Conservation (phyloP, 768 basidiomycete species). For the Hemileccinum rubropunctum region DNA sequence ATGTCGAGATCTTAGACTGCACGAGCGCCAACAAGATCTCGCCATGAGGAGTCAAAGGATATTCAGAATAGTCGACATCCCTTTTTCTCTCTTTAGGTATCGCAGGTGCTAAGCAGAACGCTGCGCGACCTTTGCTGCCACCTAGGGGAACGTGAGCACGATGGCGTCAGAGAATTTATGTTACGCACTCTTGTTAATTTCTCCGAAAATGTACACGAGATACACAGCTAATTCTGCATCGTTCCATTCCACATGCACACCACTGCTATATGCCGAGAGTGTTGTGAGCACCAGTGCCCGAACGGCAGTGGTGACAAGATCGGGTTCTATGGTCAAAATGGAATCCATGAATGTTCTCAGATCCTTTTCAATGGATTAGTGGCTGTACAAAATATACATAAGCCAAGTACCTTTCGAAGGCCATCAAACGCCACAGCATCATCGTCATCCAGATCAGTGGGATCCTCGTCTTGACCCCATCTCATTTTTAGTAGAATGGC, state of each 20-base stretch:
- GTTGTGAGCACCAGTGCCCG: conserved; percentile 71
- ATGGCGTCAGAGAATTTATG: background rate
- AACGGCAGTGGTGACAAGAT: conserved; percentile 78
- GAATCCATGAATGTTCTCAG: conserved; percentile 85
- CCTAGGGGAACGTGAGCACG: conserved; percentile 36
- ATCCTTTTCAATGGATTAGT: conserved; percentile 51
- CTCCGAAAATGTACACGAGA: conserved; percentile 91
- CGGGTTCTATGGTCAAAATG: conserved; percentile 79
- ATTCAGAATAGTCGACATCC: conserved; percentile 69
- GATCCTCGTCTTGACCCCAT: conserved; percentile 81
- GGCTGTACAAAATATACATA: conserved; percentile 1
- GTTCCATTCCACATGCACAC: conserved; percentile 76
- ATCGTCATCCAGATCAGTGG: conserved; percentile 85
- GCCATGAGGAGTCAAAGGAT: conserved; percentile 85
- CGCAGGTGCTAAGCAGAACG: conserved; percentile 78
- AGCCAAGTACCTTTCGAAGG: conserved; percentile 68
- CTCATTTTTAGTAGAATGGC: conserved; percentile 86
- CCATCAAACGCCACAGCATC: conserved; percentile 79
- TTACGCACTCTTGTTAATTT: conserved; percentile 80
- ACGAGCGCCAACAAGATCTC: conserved; percentile 85
- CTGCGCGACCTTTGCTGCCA: conserved; percentile 77
- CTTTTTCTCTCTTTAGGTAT: conserved; percentile 67
- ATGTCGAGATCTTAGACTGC: conserved; percentile 75
- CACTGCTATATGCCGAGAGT: conserved; percentile 61
- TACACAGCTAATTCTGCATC: conserved; percentile 93